Evolutionary conservation across 163 green algal species (phyloP).

Genomic region (Trebouxia gelatinosa): DNA sequence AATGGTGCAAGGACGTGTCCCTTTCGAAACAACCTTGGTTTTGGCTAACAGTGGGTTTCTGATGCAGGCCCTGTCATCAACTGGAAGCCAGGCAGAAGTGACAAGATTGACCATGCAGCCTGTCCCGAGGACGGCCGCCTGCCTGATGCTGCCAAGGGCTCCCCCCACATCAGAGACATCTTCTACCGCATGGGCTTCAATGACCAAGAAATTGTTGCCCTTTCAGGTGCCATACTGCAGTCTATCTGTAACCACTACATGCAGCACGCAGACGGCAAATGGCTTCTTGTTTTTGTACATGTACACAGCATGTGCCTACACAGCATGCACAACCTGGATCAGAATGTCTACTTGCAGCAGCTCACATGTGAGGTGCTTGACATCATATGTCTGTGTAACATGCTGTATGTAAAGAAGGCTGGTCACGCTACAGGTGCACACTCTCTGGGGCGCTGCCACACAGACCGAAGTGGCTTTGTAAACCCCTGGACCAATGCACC

Average conservation of each 20-base stretch:
- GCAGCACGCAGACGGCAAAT: too few species aligned
- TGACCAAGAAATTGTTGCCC: constrained; percentile 85
- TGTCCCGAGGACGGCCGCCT: constrained; percentile 77
- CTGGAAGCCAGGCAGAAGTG: constrained; percentile 74
- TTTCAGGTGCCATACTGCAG: constrained; percentile 54
- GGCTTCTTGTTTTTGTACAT: too few species aligned
- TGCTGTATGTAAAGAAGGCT: neutral
- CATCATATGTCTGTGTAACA: too few species aligned
- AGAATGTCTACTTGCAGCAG: too few species aligned
- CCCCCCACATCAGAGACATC: constrained; percentile 77
- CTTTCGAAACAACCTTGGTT: too few species aligned
- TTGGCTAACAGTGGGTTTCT: too few species aligned
- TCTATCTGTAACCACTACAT: too few species aligned
- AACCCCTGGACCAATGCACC: constrained; percentile 80
- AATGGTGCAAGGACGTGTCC: too few species aligned
- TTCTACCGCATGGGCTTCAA: constrained; percentile 87
- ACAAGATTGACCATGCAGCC: constrained; percentile 49
- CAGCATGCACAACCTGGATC: too few species aligned
- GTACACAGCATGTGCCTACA: too few species aligned
- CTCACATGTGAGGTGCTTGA: too few species aligned
- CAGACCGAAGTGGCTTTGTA: constrained; percentile 72
- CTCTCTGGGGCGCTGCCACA: constrained; percentile 73
- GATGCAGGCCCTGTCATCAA: constrained; percentile 63
- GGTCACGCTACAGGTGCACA: constrained; percentile 29
- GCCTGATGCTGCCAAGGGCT: constrained; percentile 73